These are phyloP conservation scores for Babesia caballi DNA, from an alignment of 169 alveolate genomes.

Conservation along the genomic window DNA sequence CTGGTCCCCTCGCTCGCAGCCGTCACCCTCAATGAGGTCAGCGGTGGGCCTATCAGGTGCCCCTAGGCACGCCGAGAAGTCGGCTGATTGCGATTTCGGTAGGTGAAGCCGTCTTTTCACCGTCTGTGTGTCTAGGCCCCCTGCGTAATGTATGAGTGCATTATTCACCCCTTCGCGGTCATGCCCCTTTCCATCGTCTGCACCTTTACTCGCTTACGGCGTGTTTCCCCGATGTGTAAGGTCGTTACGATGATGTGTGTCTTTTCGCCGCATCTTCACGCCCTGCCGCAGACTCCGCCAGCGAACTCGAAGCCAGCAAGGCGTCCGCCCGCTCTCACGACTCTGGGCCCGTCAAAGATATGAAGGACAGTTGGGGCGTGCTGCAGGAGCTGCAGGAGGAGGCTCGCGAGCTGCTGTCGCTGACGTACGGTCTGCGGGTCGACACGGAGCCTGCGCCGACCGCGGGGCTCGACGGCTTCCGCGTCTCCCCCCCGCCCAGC, in stretches of 20 bases:
- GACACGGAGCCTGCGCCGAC: not conserved
- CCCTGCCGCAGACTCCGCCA: not conserved
- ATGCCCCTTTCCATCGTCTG: not conserved
- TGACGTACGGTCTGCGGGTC: slow-evolving; percentile 12
- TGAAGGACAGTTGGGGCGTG: not conserved
- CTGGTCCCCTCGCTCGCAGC: too few species aligned
- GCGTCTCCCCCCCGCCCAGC: not conserved
- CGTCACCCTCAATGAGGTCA: too few species aligned
- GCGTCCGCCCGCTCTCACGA: not conserved
- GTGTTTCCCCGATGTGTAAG: not conserved
- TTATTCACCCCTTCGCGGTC: not conserved
- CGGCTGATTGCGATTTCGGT: slow-evolving; percentile 3
- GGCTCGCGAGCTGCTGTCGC: slow-evolving; percentile 27
- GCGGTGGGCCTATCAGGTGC: too few species aligned
- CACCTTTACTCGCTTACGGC: not conserved
- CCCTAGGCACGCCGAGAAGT: not conserved
- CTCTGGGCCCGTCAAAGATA: not conserved
- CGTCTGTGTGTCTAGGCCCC: not conserved
- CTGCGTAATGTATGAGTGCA: not conserved
- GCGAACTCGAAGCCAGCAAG: not conserved
- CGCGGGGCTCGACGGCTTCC: not conserved
- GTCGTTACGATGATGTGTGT: not conserved
- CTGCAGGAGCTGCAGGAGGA: slow-evolving; percentile 30
- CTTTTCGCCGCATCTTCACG: not conserved
- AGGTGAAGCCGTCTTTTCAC: not conserved